Evolutionary conservation across 805 yeast genomes (phyloP).

Genomic region (Pichia gijzeniarum): DNA sequence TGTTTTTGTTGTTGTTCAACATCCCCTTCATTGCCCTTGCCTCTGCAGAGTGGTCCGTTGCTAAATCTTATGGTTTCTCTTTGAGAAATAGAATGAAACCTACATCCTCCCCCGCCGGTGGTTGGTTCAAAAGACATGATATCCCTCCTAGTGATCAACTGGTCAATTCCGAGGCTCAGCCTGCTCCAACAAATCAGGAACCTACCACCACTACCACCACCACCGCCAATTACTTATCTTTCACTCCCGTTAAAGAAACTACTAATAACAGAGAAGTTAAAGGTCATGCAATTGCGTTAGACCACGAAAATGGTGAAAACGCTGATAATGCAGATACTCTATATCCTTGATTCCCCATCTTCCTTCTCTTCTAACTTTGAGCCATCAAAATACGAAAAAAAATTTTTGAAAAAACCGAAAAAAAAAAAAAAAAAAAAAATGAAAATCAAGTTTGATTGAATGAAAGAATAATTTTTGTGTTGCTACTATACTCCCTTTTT

Average conservation of each 20-base stretch:
- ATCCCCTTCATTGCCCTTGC: conserved; percentile 9
- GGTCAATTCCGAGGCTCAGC: background rate
- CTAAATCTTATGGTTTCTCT: background rate
- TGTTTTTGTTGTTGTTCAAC: conserved; percentile 19
- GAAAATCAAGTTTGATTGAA: too few species aligned
- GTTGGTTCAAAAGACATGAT: conserved; percentile 11
- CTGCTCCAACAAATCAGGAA: background rate
- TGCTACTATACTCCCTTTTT: too few species aligned
- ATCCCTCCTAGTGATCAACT: conserved; percentile 8
- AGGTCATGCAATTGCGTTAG: too few species aligned
- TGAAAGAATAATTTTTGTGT: too few species aligned
- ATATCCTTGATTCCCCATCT: too few species aligned
- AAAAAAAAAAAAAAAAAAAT: too few species aligned
- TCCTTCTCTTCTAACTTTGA: too few species aligned
- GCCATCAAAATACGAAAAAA: background rate
- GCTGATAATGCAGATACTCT: too few species aligned
- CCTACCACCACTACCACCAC: background rate
- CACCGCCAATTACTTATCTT: conserved; percentile 5
- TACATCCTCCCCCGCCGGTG: conserved; percentile 1
- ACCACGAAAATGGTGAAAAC: background rate
- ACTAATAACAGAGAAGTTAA: background rate
- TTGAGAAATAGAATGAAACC: background rate
- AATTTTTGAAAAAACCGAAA: background rate
- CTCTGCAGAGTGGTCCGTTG: background rate
- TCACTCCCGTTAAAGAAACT: conserved; percentile 7